phyloP scores from a whole-genome alignment of 1,139 yeast genomes.

The Fermentozyma sake region DNA sequence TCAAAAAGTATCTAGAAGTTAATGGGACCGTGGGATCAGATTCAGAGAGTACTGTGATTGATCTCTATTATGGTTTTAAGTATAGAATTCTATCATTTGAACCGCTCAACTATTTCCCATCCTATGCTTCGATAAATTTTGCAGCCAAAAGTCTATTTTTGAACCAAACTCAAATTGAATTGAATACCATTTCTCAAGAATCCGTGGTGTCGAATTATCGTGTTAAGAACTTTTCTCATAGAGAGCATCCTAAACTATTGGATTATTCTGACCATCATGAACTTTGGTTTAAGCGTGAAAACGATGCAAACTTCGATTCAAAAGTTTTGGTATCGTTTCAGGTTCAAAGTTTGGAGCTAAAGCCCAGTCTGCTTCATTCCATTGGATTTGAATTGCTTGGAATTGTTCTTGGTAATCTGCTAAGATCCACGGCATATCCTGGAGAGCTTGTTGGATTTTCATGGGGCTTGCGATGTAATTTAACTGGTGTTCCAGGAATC shows the following conservation, averaged over 20 bases:
- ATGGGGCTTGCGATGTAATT: slow-evolving; percentile 51
- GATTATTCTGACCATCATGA: slow-evolving; percentile 26
- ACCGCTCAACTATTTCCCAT: slow-evolving; percentile 2
- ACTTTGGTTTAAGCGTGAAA: slow-evolving; percentile 46
- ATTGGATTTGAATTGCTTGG: slow-evolving; percentile 47
- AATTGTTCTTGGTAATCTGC: slow-evolving; percentile 36
- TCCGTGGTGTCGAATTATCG: slow-evolving; percentile 1
- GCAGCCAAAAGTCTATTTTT: slow-evolving; percentile 3
- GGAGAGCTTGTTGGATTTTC: slow-evolving; percentile 48
- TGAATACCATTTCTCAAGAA: slow-evolving; percentile 5
- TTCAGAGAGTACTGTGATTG: slow-evolving; percentile 5
- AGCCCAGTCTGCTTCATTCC: slow-evolving; percentile 27
- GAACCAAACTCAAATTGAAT: slow-evolving; percentile 5
- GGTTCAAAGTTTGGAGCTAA: slow-evolving; percentile 21
- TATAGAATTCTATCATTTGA: slow-evolving; percentile 12
- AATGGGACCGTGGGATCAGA: neutral
- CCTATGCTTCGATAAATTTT: slow-evolving; percentile 3
- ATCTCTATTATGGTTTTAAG: slow-evolving; percentile 16
- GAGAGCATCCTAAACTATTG: slow-evolving; percentile 12
- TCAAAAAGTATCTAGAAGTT: neutral
- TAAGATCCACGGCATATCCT: slow-evolving; percentile 42
- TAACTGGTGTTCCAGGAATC: slow-evolving; percentile 47
- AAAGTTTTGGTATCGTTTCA: slow-evolving; percentile 43
- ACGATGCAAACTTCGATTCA: slow-evolving; percentile 12
- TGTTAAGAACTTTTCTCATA: slow-evolving; percentile 1